Evolutionary conservation across 257 asterid genomes (phyloP).

Genomic region (Solanum boliviense): DNA sequence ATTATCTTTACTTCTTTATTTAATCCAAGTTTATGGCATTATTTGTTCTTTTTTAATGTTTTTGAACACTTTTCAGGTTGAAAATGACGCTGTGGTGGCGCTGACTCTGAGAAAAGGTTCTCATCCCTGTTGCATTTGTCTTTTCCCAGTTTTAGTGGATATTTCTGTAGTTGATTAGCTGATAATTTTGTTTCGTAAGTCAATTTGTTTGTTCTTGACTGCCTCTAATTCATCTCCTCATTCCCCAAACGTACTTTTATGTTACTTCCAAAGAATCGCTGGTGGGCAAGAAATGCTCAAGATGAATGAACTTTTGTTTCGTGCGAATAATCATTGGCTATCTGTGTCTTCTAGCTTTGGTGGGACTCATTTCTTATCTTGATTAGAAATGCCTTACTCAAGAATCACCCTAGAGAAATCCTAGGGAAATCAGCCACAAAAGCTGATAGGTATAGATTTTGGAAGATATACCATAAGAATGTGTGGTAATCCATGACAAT

Average conservation of each 20-base stretch:
- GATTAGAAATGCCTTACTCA: neutral
- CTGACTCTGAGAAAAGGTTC: conserved; percentile 89
- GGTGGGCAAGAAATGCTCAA: neutral
- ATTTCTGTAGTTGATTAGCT: neutral
- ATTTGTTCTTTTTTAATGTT: neutral
- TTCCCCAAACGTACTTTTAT: neutral
- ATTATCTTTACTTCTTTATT: neutral
- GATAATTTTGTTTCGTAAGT: neutral
- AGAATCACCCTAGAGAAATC: neutral
- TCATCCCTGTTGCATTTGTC: neutral
- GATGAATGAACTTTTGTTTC: neutral
- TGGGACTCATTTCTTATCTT: neutral
- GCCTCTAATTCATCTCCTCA: neutral
- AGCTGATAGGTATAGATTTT: neutral
- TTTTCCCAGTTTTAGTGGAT: neutral
- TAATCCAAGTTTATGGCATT: neutral
- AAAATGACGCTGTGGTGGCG: conserved; percentile 79
- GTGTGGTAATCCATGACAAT: neutral
- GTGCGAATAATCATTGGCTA: neutral
- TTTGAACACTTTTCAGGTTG: conserved; percentile 47
- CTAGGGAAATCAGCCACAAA: neutral
- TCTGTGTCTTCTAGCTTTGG: neutral
- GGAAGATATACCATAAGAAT: neutral
- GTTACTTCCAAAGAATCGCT: neutral
- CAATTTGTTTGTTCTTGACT: neutral